Evolutionary conservation across 2,329 filamentous ascomycete genomes (phyloP).

Genomic region (Ophiostoma sp.): DNA sequence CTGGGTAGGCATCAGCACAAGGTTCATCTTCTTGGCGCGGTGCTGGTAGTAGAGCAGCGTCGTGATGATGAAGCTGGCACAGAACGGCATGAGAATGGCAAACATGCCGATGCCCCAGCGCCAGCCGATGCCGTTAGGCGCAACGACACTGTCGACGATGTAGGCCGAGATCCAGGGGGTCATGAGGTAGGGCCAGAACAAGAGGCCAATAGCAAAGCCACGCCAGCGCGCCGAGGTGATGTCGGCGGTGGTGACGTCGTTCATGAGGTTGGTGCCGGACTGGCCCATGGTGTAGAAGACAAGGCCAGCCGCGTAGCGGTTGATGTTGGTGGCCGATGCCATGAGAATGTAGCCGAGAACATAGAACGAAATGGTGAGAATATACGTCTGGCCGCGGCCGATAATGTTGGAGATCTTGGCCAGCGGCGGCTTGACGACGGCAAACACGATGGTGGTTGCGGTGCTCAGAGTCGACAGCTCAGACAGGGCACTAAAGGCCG

Average conservation of each 20-base stretch:
- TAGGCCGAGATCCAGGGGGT: constrained; percentile 53
- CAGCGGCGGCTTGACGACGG: constrained; percentile 56
- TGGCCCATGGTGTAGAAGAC: constrained; percentile 56
- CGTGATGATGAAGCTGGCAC: constrained; percentile 45
- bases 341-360: constrained; percentile 54
- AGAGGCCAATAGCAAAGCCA: constrained; percentile 47
- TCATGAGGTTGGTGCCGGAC: constrained; percentile 55
- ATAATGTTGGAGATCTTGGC: constrained; percentile 59
- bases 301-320: constrained; percentile 49
- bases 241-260: constrained; percentile 60
- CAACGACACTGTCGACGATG: constrained; percentile 37
- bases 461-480: constrained; percentile 33
- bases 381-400: constrained; percentile 51
- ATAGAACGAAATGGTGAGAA: constrained; percentile 49
- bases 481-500: constrained; percentile 33
- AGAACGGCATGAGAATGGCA: constrained; percentile 50
- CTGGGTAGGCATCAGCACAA: constrained; percentile 32
- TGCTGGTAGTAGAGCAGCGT: constrained; percentile 47
- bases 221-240: constrained; percentile 49
- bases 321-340: constrained; percentile 45
- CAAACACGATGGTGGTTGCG: constrained; percentile 38
- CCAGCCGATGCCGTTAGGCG: constrained; percentile 40
- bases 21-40: constrained; percentile 43
- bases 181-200: constrained; percentile 49
- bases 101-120: constrained; percentile 55